These are phyloP conservation scores for Colletotrichum orbiculare DNA, from an alignment of 2,329 filamentous ascomycete genomes.

Conservation along the genomic window DNA sequence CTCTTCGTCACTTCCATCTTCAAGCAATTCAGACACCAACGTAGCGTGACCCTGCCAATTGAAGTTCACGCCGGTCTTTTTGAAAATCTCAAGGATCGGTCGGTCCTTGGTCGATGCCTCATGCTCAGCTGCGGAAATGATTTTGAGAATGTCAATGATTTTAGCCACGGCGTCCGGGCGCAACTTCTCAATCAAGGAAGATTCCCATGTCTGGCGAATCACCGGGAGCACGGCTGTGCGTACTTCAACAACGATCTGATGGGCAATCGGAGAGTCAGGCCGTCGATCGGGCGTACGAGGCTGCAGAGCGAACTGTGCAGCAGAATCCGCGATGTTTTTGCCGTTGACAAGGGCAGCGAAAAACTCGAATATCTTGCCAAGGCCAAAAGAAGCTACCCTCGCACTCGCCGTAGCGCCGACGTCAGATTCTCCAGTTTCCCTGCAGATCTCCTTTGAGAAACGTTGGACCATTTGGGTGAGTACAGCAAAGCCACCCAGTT, in stretches of 20 bases:
- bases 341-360: constrained; percentile 81
- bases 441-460: constrained; percentile 70
- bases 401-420: constrained; percentile 31
- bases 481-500: constrained; percentile 78
- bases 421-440: constrained; percentile 41
- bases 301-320: constrained; percentile 62
- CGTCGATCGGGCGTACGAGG: constrained; percentile 54
- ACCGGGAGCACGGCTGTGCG: constrained; percentile 83
- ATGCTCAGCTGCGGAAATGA: constrained; percentile 79
- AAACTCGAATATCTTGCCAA: constrained; percentile 87
- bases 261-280: constrained; percentile 57
- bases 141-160: constrained; percentile 85
- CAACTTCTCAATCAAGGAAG: constrained; percentile 83
- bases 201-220: constrained; percentile 85
- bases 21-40: constrained; percentile 44
- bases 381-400: constrained; percentile 54
- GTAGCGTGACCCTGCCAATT: constrained; percentile 52
- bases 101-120: constrained; percentile 63
- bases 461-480: constrained; percentile 78
- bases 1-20: constrained; percentile 65
- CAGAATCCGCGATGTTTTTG: constrained; percentile 84
- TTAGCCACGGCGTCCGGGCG: constrained; percentile 80
- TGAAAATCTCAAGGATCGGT: constrained; percentile 53
- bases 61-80: constrained; percentile 56
- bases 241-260: constrained; percentile 88